Evolutionary conservation across 192 early-diverging fungal species (phyloP).

Genomic region (Paraglomus brasilianum): DNA sequence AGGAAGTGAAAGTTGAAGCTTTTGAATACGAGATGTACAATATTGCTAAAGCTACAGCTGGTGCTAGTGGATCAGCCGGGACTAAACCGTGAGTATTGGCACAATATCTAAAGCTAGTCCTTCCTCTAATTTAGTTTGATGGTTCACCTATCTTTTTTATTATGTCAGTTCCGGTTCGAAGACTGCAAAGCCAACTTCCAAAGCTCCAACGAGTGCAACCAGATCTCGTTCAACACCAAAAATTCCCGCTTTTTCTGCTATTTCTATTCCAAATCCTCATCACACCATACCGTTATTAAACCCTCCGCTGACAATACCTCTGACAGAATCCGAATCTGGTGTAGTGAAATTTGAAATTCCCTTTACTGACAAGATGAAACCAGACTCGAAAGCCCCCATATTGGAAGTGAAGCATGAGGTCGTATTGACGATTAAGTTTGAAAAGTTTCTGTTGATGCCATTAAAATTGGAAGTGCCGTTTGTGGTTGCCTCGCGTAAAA

Average conservation of each 20-base stretch:
- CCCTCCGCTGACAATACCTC: constrained; percentile 17
- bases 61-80: neutral
- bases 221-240: neutral
- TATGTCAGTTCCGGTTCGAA: neutral
- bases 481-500: constrained; percentile 3
- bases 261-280: constrained; percentile 25
- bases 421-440: constrained; percentile 30
- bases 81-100: neutral
- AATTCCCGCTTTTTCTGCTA: constrained; percentile 28
- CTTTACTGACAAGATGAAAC: constrained; percentile 15
- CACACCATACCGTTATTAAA: constrained; percentile 21
- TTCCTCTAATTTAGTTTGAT: neutral
- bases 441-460: constrained; percentile 30
- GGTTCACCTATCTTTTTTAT: neutral
- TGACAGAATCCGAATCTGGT: neutral
- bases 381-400: constrained; percentile 17
- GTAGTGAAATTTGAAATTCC: constrained; percentile 30
- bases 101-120: no score
- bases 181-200: neutral
- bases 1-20: constrained; percentile 32
- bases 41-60: constrained; percentile 23
- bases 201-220: neutral
- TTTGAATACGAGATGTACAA: constrained; percentile 34
- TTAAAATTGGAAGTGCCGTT: constrained; percentile 29
- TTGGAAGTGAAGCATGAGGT: constrained; percentile 33